These are phyloP conservation scores for Verticillium alfalfae DNA, from an alignment of 2,329 filamentous ascomycete species.

Conservation along the genomic window DNA sequence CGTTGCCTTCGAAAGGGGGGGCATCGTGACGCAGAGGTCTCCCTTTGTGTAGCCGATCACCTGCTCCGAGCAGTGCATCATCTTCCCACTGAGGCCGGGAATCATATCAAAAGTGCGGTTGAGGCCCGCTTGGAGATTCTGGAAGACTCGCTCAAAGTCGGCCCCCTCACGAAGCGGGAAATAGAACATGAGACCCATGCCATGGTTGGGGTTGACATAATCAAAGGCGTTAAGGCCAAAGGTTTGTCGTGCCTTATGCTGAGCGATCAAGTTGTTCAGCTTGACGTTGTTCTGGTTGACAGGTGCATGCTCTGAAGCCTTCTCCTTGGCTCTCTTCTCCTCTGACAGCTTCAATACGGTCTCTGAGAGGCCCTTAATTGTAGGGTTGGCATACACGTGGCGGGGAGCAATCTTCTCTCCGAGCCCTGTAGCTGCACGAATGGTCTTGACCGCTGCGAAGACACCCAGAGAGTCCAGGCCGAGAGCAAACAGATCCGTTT, in stretches of 20 bases:
- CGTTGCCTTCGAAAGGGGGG: constrained; percentile 5
- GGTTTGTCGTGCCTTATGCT: constrained; percentile 19
- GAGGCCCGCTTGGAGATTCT: constrained; percentile 24
- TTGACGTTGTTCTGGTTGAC: constrained; percentile 3
- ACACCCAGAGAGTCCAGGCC: constrained; percentile 25
- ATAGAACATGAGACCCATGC: constrained; percentile 24
- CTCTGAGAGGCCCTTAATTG: constrained; percentile 17
- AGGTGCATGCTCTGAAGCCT: not conserved
- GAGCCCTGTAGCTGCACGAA: constrained; percentile 21
- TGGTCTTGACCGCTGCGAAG: constrained; percentile 20
- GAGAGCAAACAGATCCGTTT: constrained; percentile 14
- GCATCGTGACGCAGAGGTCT: constrained; percentile 13
- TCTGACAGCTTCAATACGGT: constrained; percentile 13
- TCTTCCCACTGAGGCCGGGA: constrained; percentile 26
- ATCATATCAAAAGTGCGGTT: constrained; percentile 25
- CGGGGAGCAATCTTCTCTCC: constrained; percentile 22
- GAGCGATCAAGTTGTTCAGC: constrained; percentile 11
- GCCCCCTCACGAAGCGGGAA: constrained; percentile 21
- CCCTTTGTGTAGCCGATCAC: constrained; percentile 20
- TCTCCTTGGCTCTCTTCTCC: constrained; percentile 5
- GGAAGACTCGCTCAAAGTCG: constrained; percentile 21
- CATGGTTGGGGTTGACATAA: constrained; percentile 22
- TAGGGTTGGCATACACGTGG: constrained; percentile 27
- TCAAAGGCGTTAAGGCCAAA: constrained; percentile 22
- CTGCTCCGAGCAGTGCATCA: constrained; percentile 21